Evolutionary conservation across 768 basidiomycete species (phyloP).

Genomic region (Filobasidium floriforme): DNA sequence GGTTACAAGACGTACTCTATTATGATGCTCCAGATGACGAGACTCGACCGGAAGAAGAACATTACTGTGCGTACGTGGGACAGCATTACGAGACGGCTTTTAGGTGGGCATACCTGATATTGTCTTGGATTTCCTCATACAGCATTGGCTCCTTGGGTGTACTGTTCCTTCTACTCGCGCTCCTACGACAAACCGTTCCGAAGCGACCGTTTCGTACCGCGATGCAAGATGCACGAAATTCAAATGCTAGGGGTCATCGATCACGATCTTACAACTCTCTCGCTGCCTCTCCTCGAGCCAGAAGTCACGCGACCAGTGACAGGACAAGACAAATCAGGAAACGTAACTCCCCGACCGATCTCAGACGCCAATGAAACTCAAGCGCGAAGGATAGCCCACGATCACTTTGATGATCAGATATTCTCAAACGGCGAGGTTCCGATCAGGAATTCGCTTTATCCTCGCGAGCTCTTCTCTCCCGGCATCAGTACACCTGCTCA

Average conservation of each 20-base stretch:
- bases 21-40: constrained; percentile 30
- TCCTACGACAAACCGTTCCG: constrained; percentile 48
- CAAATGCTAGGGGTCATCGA: constrained; percentile 88
- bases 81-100: background rate
- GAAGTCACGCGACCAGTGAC: constrained; percentile 4
- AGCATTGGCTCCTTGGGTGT: constrained; percentile 45
- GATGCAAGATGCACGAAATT: constrained; percentile 95
- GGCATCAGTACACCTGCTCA: background rate
- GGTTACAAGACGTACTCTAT: constrained; percentile 41
- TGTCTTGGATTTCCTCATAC: constrained; percentile 60
- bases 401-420: constrained; percentile 65
- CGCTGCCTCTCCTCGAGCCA: constrained; percentile 59
- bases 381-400: constrained; percentile 30
- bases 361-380: constrained; percentile 3
- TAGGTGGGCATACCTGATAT: background rate
- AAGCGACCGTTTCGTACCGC: constrained; percentile 68
- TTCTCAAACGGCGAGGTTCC: constrained; percentile 48
- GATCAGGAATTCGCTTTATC: background rate
- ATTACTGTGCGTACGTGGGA: constrained; percentile 29
- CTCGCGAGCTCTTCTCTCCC: background rate
- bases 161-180: constrained; percentile 46
- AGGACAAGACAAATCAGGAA: background rate
- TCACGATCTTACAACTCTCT: constrained; percentile 83
- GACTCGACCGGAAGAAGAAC: constrained; percentile 31
- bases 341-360: background rate